Conservation (phyloP, 306 rosid species). For the Aeschynomene evenia region DNA sequence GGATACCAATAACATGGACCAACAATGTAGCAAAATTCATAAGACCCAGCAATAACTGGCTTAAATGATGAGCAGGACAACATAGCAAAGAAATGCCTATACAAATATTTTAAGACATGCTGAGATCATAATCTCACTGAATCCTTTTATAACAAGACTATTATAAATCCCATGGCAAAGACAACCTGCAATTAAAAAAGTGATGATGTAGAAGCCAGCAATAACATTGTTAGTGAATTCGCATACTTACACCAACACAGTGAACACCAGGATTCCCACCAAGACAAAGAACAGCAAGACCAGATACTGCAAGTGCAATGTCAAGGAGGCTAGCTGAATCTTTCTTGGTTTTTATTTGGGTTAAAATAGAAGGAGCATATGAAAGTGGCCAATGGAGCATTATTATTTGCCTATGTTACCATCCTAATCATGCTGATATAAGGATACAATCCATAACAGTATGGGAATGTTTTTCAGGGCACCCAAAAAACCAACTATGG, state of each 20-base stretch:
- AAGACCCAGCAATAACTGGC: constrained; percentile 9
- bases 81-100: not conserved
- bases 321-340: constrained; percentile 48
- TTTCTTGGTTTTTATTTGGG: not conserved
- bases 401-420: not conserved
- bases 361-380: not conserved
- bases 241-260: constrained; percentile 87
- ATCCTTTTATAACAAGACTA: not conserved
- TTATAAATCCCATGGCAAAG: constrained; percentile 4
- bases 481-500: constrained; percentile 85
- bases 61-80: not conserved
- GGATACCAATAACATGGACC: not conserved
- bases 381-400: too few relatives aligned
- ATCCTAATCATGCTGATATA: not conserved
- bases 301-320: constrained; percentile 68
- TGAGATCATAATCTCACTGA: not conserved
- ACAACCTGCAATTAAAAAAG: not conserved
- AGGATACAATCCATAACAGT: constrained; percentile 92
- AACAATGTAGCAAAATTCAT: constrained; percentile 1
- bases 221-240: constrained; percentile 5
- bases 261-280: constrained; percentile 84
- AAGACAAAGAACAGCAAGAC: constrained; percentile 67
- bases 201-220: not conserved
- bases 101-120: not conserved
- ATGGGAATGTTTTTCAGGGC: constrained; percentile 71